Conservation (phyloP, 2,329 filamentous ascomycete genomes). For the Aspergillus glaucus region DNA sequence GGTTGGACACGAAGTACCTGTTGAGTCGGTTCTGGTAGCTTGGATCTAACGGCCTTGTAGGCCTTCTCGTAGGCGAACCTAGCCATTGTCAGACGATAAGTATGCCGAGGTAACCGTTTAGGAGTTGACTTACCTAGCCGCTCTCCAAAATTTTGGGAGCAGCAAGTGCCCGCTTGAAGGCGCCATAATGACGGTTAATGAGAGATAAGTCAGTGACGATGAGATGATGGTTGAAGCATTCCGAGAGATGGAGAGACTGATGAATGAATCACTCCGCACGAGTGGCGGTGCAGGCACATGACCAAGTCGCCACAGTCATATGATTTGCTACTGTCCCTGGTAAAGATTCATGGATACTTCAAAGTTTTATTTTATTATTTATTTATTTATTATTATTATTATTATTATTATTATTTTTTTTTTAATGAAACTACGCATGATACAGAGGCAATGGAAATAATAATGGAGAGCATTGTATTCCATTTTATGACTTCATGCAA, state of each 20-base stretch:
- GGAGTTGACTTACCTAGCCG: conserved; percentile 36
- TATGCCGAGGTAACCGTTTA: conserved; percentile 4
- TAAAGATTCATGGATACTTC: neutral
- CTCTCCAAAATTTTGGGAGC: conserved; percentile 45
- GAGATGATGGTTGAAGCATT: conserved; percentile 14
- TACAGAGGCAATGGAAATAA: neutral
- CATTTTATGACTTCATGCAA: neutral
- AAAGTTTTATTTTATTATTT: neutral
- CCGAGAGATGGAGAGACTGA: conserved; percentile 6
- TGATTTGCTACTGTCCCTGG: neutral
- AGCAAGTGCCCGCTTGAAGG: conserved; percentile 45
- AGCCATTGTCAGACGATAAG: conserved; percentile 18
- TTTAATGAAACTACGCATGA: neutral
- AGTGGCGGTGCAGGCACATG: conserved; percentile 20
- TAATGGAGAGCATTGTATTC: neutral
- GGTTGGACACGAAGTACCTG: conserved; percentile 50
- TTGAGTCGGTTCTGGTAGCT: conserved; percentile 35
- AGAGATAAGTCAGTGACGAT: conserved; percentile 3
- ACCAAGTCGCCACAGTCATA: conserved; percentile 10
- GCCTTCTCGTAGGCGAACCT: conserved; percentile 46
- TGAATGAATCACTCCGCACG: conserved; percentile 21
- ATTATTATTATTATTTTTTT: too few species aligned
- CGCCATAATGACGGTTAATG: conserved; percentile 34
- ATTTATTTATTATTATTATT: too few species aligned
- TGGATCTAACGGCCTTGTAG: conserved; percentile 36